phyloP scores from a whole-genome alignment of 306 rosid species.

The Prunus mira region DNA sequence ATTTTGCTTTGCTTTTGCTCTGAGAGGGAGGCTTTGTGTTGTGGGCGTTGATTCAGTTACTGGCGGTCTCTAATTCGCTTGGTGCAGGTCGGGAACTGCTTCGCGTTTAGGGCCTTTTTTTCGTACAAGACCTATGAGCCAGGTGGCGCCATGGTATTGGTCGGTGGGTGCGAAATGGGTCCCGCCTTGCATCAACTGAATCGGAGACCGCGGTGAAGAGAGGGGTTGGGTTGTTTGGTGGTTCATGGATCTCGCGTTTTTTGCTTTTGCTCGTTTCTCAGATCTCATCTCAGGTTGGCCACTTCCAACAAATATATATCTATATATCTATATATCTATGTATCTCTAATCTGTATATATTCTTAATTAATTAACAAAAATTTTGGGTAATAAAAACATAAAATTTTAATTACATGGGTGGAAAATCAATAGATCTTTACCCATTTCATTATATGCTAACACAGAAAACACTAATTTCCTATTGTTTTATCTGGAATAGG shows the following conservation, averaged over 20 bases:
- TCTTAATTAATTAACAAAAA: too few relatives aligned
- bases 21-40: background rate
- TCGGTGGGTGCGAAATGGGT: slow-evolving; percentile 36
- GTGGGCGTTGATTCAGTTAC: slow-evolving; percentile 35
- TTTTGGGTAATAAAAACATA: background rate
- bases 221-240: background rate
- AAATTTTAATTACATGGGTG: background rate
- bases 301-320: background rate
- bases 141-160: background rate
- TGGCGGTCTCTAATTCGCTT: slow-evolving; percentile 98
- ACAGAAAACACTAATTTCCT: background rate
- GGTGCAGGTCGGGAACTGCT: slow-evolving; percentile 99
- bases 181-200: slow-evolving; percentile 99
- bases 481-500: background rate
- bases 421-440: background rate
- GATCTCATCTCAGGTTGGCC: slow-evolving; percentile 17
- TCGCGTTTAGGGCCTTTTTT: background rate
- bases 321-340: background rate
- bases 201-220: slow-evolving; percentile 77
- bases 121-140: background rate
- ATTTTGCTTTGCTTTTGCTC: background rate
- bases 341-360: background rate
- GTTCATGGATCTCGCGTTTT: slow-evolving; percentile 1
- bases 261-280: background rate
- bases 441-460: background rate